Evolutionary conservation across 768 basidiomycete genomes (phyloP).

Genomic region (Suillus sp.): DNA sequence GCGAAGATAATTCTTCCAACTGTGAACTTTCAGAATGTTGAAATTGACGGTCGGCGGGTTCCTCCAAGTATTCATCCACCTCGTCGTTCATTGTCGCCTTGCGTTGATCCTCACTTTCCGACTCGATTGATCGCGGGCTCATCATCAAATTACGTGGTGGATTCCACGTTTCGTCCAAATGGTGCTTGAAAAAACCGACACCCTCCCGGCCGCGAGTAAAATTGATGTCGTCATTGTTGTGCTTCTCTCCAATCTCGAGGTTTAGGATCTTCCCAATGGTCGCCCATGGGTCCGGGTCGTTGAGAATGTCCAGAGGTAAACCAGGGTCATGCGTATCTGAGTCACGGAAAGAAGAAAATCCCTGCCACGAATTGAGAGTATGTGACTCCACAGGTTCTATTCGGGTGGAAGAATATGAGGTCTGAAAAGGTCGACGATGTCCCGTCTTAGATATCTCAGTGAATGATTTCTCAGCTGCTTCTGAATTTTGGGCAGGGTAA

Average conservation of each 20-base stretch:
- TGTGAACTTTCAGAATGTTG: neutral
- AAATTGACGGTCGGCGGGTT: neutral
- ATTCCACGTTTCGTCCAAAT: neutral
- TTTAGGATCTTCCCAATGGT: slow-evolving; percentile 32
- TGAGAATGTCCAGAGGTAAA: slow-evolving; percentile 28
- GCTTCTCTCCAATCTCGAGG: slow-evolving; percentile 11
- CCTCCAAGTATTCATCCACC: neutral
- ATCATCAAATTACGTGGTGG: neutral
- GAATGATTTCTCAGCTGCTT: neutral
- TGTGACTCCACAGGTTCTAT: neutral
- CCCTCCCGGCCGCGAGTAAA: slow-evolving; percentile 31
- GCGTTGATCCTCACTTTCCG: neutral
- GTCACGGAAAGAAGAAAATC: neutral
- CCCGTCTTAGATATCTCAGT: neutral
- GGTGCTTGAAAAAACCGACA: slow-evolving; percentile 23
- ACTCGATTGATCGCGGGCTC: too few species aligned
- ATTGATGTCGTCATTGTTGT: slow-evolving; percentile 9
- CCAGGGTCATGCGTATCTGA: neutral
- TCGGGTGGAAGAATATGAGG: neutral
- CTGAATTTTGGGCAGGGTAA: neutral
- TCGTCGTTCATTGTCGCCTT: neutral
- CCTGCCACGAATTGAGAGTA: neutral
- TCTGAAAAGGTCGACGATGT: neutral
- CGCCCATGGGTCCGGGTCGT: slow-evolving; percentile 35
- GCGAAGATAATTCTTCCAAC: neutral